Evolutionary conservation across 805 yeast species (phyloP).

Genomic region (Suhomyces xylopsoci): DNA sequence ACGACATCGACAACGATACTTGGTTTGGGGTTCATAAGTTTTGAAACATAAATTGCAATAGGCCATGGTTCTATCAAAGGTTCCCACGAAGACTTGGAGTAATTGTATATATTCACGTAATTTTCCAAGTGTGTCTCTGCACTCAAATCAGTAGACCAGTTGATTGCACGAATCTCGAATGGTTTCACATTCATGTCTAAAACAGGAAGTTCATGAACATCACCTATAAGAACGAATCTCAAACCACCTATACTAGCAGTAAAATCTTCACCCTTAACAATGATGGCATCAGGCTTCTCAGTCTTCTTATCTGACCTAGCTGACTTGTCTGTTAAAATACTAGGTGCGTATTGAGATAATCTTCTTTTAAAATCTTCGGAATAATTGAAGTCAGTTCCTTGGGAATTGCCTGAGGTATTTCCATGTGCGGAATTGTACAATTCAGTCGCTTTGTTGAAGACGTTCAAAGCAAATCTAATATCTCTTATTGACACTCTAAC

Average conservation of each 20-base stretch:
- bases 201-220: slow-evolving; percentile 86
- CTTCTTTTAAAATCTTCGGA: slow-evolving; percentile 63
- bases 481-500: slow-evolving; percentile 84
- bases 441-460: slow-evolving; percentile 68
- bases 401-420: slow-evolving; percentile 3
- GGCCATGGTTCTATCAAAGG: slow-evolving; percentile 90
- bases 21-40: slow-evolving; percentile 42
- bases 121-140: slow-evolving; percentile 65
- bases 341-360: slow-evolving; percentile 66
- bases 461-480: slow-evolving; percentile 71
- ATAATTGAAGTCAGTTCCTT: slow-evolving; percentile 36
- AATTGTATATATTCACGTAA: slow-evolving; percentile 75
- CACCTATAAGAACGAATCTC: slow-evolving; percentile 82
- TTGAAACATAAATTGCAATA: slow-evolving; percentile 65
- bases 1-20: slow-evolving; percentile 61
- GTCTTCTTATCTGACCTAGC: slow-evolving; percentile 19
- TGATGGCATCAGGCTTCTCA: slow-evolving; percentile 26
- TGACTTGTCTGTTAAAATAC: slow-evolving; percentile 53
- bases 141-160: slow-evolving; percentile 84
- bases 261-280: slow-evolving; percentile 67
- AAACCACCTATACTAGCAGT: slow-evolving; percentile 68
- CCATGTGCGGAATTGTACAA: slow-evolving; percentile 36
- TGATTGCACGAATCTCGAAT: slow-evolving; percentile 62
- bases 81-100: slow-evolving; percentile 91
- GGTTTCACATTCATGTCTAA: slow-evolving; percentile 72